Percentiles rank a stretch among this genome's conserved stretches.
Conservation (phyloP, 2,329 filamentous ascomycete genomes). For the Drechslerella dactyloides region DNA sequence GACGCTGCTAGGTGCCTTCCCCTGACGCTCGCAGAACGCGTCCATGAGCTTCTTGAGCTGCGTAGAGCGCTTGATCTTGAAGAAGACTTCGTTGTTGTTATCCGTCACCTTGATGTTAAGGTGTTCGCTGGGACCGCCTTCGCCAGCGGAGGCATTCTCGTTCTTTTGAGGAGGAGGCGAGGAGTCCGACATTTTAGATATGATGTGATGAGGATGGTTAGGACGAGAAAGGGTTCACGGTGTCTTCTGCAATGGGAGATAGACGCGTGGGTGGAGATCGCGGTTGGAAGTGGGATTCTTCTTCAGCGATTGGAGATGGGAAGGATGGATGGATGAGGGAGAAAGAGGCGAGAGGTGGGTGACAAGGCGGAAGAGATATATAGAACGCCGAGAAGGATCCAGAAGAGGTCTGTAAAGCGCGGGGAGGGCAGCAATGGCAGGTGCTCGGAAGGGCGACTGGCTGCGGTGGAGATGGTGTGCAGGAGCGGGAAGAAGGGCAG, state of each 20-base stretch:
- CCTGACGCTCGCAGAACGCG: constrained; percentile 94
- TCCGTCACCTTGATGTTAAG: constrained; percentile 99
- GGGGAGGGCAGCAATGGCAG: constrained; percentile 14
- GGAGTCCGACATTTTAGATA: constrained; percentile 62
- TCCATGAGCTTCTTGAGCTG: constrained; percentile 98
- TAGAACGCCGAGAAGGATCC: constrained; percentile 15
- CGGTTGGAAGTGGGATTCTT: constrained; percentile 14
- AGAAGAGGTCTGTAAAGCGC: constrained; percentile 5
- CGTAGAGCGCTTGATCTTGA: constrained; percentile 98
- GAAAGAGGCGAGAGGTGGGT: constrained; percentile 2
- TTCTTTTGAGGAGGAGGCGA: constrained; percentile 57
- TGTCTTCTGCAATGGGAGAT: constrained; percentile 31
- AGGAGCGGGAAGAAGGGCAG: constrained; percentile 13
- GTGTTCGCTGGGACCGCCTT: constrained; percentile 69
- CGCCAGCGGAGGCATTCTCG: constrained; percentile 58
- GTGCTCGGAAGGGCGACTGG: constrained; percentile 18
- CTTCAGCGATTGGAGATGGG: constrained; percentile 3
- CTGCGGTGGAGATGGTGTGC: constrained; percentile 29
- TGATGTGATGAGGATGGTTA: constrained; percentile 18
- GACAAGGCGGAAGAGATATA: background rate
- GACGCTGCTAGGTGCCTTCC: constrained; percentile 82
- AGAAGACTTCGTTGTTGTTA: constrained; percentile 99
- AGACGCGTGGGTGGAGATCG: constrained; percentile 28
- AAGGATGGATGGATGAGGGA: constrained; percentile 9
- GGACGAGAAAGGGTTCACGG: constrained; percentile 37